Conservation (phyloP, 306 rosid species). For the Sechiopsis laciniata region DNA sequence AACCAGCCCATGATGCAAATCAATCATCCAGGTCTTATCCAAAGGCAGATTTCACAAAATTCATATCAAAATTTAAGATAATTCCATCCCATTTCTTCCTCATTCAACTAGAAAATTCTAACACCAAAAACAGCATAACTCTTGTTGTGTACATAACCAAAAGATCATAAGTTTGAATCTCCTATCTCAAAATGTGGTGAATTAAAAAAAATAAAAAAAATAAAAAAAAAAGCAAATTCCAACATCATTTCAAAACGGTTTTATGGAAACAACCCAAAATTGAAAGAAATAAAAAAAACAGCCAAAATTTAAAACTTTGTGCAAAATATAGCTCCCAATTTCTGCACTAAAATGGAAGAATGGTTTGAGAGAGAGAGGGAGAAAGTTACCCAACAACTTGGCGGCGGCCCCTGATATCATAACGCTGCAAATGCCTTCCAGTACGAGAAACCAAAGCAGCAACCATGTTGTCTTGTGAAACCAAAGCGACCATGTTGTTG, state of each 20-base stretch:
- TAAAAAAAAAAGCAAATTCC: no score
- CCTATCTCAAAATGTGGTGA: no score
- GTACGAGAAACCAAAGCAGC: slow-evolving; percentile 83
- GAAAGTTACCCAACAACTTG: slow-evolving; percentile 88
- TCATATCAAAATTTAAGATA: neutral
- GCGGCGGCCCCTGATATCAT: slow-evolving; percentile 65
- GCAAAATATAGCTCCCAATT: neutral
- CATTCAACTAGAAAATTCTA: neutral
- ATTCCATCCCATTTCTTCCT: no score
- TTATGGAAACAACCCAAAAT: neutral
- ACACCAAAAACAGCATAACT: no score
- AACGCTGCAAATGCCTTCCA: slow-evolving; percentile 85
- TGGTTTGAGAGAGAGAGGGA: neutral
- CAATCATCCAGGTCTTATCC: slow-evolving; percentile 13
- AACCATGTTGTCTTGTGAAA: slow-evolving; percentile 55
- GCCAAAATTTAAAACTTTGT: neutral
- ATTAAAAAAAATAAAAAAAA: no score
- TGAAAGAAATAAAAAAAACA: neutral
- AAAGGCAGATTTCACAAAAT: neutral
- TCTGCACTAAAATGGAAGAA: neutral
- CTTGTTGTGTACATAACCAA: no score
- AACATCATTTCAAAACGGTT: neutral
- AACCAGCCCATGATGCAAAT: neutral
- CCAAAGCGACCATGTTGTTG: slow-evolving; percentile 48
- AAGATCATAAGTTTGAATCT: no score